A percentile compares a stretch with the other conserved stretches of the same genome.
Conservation (phyloP, 441 rosid genomes). For the Croton setiger region DNA sequence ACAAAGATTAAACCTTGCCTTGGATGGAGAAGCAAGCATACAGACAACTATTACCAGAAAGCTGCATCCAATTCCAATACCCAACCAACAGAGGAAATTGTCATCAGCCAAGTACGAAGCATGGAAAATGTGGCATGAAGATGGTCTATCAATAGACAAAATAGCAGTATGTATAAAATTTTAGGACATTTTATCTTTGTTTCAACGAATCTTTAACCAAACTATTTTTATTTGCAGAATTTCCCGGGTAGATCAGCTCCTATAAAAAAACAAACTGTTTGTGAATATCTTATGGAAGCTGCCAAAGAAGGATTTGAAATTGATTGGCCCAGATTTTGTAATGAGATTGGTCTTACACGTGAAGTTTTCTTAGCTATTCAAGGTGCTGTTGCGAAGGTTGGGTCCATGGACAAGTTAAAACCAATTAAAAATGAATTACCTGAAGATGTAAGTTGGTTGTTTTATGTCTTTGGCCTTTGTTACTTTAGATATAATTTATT, state of each 20-base stretch:
- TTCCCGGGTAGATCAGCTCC: constrained; percentile 44
- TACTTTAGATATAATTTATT: neutral
- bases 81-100: constrained; percentile 26
- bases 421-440: constrained; percentile 49
- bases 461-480: neutral
- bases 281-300: constrained; percentile 43
- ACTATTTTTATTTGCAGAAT: constrained; percentile 27
- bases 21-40: constrained; percentile 36
- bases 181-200: neutral
- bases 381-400: constrained; percentile 40
- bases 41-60: constrained; percentile 17
- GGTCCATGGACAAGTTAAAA: constrained; percentile 42
- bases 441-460: constrained; percentile 32
- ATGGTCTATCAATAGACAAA: constrained; percentile 36
- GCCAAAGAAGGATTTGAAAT: constrained; percentile 37
- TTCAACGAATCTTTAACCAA: neutral
- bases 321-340: constrained; percentile 38
- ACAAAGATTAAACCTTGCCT: constrained; percentile 35
- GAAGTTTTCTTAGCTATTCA: constrained; percentile 33
- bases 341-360: constrained; percentile 35
- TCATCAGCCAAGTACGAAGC: constrained; percentile 43
- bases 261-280: constrained; percentile 46
- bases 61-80: constrained; percentile 5
- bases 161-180: constrained; percentile 37
- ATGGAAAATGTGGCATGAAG: constrained; percentile 51